Evolutionary conservation across 495 filamentous ascomycete species (phyloP), one percentile per base, ranked within the genome.

Genomic region (Penicillium ucsense): DNA sequence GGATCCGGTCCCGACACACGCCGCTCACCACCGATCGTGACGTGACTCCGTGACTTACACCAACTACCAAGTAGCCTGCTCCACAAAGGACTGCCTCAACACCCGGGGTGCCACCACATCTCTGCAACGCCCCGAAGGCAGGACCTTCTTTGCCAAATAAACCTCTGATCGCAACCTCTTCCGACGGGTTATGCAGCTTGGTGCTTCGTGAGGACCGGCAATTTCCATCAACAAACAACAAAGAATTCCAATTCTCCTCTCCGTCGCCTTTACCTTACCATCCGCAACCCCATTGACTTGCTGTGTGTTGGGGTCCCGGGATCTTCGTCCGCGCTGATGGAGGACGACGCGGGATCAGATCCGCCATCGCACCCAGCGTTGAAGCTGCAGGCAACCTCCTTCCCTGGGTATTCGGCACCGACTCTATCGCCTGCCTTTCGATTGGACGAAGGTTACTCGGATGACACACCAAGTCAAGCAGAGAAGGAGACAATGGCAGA

Each of bases 381-480:
- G 37, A 57, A 40, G 42, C 53, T 64, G 41, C 63, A 65, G 46
- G 48, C 54, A 34, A 49, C 62, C 35, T 43, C 38, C 29, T 51
- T 61, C 8, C 20, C 66, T 46, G 53, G 53, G 3, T 63, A 63
- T 48, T 43, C 64, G 37, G 44, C 58, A 44, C 53, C 63, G 20
- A 68, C 68, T 10, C 51, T 72, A n/a, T 63, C 67, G 3, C 56
- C 68, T 6, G 66, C 76, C 27, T 77, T 73, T 57, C 77, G 70
- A 54, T 61, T 81, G 34, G 80, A 84, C 59, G 81, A 84, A 64
- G 81, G 81, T 35, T 84, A 81, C 55, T 79, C 80, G 12, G 80
- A 83, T 53, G 81, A 84, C 31, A 79, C 80, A 8, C 62, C 70
- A 50, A 81, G 78, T 49, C 78, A 74, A 48, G 49, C 65, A 28